These are phyloP conservation scores for Euphrasia confusa DNA, from an alignment of 257 asterid genomes.

Conservation along the genomic window DNA sequence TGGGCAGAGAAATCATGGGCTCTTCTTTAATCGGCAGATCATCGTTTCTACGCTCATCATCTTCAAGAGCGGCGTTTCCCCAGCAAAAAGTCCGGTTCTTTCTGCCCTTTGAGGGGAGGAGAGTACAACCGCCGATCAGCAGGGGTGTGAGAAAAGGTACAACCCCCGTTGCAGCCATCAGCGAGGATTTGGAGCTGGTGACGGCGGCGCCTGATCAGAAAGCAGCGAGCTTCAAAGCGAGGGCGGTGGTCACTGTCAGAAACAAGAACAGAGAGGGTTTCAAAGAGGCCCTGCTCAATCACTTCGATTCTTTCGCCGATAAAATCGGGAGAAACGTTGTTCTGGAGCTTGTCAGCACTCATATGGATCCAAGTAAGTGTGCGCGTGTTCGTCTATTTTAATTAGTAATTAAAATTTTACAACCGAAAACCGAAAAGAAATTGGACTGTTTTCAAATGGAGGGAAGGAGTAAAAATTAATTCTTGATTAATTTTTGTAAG, in stretches of 20 bases:
- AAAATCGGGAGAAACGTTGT: slow-evolving; percentile 76
- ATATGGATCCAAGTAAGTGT: slow-evolving; percentile 85
- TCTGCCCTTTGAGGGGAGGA: slow-evolving; percentile 34
- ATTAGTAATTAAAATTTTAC: no score
- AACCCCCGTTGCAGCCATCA: slow-evolving; percentile 57
- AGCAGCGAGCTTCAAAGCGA: slow-evolving; percentile 64
- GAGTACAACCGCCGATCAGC: slow-evolving; percentile 25
- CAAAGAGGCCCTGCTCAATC: slow-evolving; percentile 62
- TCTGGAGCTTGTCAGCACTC: slow-evolving; percentile 67
- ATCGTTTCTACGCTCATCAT: slow-evolving; percentile 23
- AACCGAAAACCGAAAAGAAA: no score
- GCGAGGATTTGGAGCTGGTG: slow-evolving; percentile 70
- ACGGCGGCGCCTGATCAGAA: slow-evolving; percentile 55
- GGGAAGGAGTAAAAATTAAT: no score
- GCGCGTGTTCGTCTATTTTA: not conserved
- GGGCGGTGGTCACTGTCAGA: slow-evolving; percentile 79
- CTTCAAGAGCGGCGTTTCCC: slow-evolving; percentile 18
- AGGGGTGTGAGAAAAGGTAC: slow-evolving; percentile 21
- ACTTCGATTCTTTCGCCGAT: slow-evolving; percentile 71
- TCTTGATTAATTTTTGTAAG: not conserved
- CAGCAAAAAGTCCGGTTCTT: slow-evolving; percentile 25
- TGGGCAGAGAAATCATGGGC: slow-evolving; percentile 64
- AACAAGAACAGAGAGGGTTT: slow-evolving; percentile 76
- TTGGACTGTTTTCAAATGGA: no score
- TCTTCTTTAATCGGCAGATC: slow-evolving; percentile 43